Evolutionary conservation across 805 yeast genomes (phyloP), one percentile per base, ranked within the genome.

Genomic region (Pichia nakasei): DNA sequence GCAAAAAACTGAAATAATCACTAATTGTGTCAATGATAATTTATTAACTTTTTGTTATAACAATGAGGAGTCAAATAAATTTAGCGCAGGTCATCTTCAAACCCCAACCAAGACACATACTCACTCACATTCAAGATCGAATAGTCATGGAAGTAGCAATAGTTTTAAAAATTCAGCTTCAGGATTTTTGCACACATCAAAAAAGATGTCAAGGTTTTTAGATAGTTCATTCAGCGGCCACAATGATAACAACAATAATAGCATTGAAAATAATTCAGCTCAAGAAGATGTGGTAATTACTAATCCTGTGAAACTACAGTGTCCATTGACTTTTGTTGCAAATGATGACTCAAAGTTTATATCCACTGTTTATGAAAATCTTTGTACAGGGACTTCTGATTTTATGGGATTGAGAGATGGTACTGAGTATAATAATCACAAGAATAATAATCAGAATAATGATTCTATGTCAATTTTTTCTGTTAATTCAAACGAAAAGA

Each of bases 1-100:
- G 3, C 52, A 82, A 44, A 65, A 81, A 59, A 80, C 81, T 44
- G 89, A 83, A 53, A 70, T 76, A 5, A 65, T 82, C 33, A 69
- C 68, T 18, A 66, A 68, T 39, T 74, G 83, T 51, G 66, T 70
- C 0, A 72, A 77, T 52, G 83, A 81, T 49, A 83, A 83, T 52
- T 58, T 83, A 31, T 57, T 83, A 35, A 75, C 78, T 5, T 70
- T 76, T 47, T 75, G 81, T 50, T 76, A 73, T 49, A 71, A 71
- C 33, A 48, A 54, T 38, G 59, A 61, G 5, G 44, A 49, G 18
- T 29, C 45, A 20, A 19, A 24, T 32, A 15, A 22, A 15, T 13
- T 13, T 8, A 13, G 17, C 21, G 19, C 29, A 18, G 9, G 38
- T 11, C 36, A 17, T 5, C 7, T 17, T 3, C 15, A 37, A 13